Base-by-base conservation (phyloP, 2,329 filamentous ascomycete genomes). In the Cryphonectria carpinicola region DNA sequence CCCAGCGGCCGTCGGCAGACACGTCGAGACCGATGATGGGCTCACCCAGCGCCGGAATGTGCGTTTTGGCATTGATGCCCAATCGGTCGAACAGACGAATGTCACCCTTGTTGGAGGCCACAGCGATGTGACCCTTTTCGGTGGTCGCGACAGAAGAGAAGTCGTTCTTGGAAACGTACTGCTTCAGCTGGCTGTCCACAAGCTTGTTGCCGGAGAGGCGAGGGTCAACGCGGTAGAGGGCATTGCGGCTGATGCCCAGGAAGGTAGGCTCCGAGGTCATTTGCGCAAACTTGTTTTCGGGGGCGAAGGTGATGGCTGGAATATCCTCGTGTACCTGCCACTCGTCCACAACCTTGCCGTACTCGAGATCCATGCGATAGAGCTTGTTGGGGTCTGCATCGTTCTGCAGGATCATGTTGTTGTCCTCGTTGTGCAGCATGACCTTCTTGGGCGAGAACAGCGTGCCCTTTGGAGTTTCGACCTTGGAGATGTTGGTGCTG, bases 311-410 rank as follows among this genome's bases (percentile, higher is more conserved):
- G 68, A 93, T 90, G 72, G 98, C 93, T 0, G 93, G 92, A 69
- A 99, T 98, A 79, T 98, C 93, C 73, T 99, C 95, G 78, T 99
- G 95, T 19, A 99, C 88, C 76, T 97, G 97, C 96, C 96, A 99
- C 81, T 99, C 96, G 78, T 99, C 96, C 1, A 98, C 94, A 49
- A 99, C 93, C 83, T 98, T 98, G 75, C 96, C 96, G 76, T 97
- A 97, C 80, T 99, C 95, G 61, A 99, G 86, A 82, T 99, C 96
- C 96, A 99, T 98, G 62, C 93, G 93, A 80, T 95, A 99, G 1
- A 99, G 87, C 66, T 93, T 94, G 83, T 97, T 95, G 1, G 95
- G 93, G 74, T 98, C 92, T 66, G 90, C 80, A 65, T 87, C 85
- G 76, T 97, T 95, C 80, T 98, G 95, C 70, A 98, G 82, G 72